These are phyloP conservation scores for Kazachstania bromeliacearum DNA, from an alignment of 805 yeast species.

Conservation along the genomic window DNA sequence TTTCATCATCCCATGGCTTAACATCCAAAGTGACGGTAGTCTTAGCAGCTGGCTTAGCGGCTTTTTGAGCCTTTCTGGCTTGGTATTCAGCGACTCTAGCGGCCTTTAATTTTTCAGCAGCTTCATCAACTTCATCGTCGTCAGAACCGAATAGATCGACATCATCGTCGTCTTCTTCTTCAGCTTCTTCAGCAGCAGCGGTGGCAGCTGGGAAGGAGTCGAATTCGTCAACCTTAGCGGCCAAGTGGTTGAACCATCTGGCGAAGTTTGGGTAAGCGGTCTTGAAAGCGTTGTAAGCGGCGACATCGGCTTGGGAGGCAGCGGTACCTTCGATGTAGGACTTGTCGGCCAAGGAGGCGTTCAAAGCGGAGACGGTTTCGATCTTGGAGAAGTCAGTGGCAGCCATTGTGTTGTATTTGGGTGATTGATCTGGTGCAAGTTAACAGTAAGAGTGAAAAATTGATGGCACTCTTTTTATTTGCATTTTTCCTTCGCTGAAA, in stretches of 20 bases:
- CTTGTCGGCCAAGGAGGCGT: slow-evolving; percentile 83
- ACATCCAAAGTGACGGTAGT: slow-evolving; percentile 93
- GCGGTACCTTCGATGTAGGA: slow-evolving; percentile 88
- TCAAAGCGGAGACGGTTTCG: slow-evolving; percentile 63
- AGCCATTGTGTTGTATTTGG: no score
- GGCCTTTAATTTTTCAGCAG: slow-evolving; percentile 93
- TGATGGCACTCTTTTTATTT: no score
- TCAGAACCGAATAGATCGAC: slow-evolving; percentile 91
- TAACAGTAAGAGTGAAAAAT: no score
- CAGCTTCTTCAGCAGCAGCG: slow-evolving; percentile 46
- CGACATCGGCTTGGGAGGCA: slow-evolving; percentile 93
- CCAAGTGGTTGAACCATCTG: slow-evolving; percentile 98
- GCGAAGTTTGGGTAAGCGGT: slow-evolving; percentile 84
- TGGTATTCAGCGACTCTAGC: slow-evolving; percentile 96
- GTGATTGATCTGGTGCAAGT: no score
- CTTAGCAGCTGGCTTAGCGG: slow-evolving; percentile 98
- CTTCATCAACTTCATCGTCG: slow-evolving; percentile 94
- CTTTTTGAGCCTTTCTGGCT: slow-evolving; percentile 94
- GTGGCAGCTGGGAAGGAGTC: slow-evolving; percentile 69
- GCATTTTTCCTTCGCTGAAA: no score
- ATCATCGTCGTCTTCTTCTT: slow-evolving; percentile 69
- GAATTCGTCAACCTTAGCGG: slow-evolving; percentile 83
- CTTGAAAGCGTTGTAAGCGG: slow-evolving; percentile 92
- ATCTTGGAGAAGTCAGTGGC: slow-evolving; percentile 73
- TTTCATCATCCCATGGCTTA: slow-evolving; percentile 99